Evolutionary conservation across 495 filamentous ascomycete species (phyloP).

Genomic region (Aspergillus haitiensis): DNA sequence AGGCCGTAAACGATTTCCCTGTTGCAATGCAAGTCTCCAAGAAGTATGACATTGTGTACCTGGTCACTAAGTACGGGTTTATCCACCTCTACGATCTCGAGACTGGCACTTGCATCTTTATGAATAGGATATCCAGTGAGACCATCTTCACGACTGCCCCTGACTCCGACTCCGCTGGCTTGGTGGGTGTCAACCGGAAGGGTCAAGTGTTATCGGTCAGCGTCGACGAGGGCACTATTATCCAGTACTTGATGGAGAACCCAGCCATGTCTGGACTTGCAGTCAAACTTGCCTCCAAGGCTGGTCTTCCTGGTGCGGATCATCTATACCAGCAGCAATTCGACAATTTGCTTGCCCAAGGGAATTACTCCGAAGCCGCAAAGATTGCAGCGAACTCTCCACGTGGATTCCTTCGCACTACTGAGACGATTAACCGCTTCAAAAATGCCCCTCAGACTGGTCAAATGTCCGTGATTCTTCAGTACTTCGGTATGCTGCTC

Average conservation of each 20-base stretch:
- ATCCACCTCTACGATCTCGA: constrained; percentile 98
- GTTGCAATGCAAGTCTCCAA: constrained; percentile 97
- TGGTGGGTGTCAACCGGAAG: constrained; percentile 95
- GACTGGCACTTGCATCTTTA: constrained; percentile 96
- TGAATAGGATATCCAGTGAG: constrained; percentile 99
- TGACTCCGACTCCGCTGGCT: constrained; percentile 79
- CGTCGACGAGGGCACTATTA: constrained; percentile 85
- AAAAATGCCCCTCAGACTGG: constrained; percentile 73
- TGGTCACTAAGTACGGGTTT: constrained; percentile 98
- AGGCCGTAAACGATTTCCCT: constrained; percentile 94
- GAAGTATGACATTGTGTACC: constrained; percentile 92
- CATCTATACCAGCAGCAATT: constrained; percentile 93
- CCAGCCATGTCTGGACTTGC: constrained; percentile 88
- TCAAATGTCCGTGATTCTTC: constrained; percentile 86
- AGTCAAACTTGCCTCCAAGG: constrained; percentile 92
- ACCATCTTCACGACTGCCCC: constrained; percentile 94
- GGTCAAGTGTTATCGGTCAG: constrained; percentile 93
- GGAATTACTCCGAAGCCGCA: constrained; percentile 82
- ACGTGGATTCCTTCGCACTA: constrained; percentile 88
- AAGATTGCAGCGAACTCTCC: constrained; percentile 97
- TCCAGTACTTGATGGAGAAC: constrained; percentile 93
- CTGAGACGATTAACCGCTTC: constrained; percentile 91
- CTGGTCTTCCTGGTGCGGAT: constrained; percentile 91
- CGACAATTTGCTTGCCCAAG: constrained; percentile 72
- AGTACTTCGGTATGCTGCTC: constrained; percentile 96